Percentiles rank a stretch among this genome's conserved stretches.
These are phyloP conservation scores for Tagetes erecta DNA, from an alignment of 129 eudicot genomes.

Conservation along the genomic window DNA sequence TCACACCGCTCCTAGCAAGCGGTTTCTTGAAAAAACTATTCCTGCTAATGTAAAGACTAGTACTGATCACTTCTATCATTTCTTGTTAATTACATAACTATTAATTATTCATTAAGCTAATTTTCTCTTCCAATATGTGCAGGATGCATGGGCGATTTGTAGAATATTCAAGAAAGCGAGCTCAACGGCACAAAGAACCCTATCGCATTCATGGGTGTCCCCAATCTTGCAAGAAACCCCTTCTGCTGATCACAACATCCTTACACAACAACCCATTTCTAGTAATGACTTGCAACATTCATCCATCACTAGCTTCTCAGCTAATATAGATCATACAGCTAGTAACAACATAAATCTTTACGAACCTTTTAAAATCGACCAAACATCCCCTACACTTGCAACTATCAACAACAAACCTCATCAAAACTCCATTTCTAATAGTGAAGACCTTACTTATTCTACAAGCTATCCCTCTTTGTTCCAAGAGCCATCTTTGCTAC, in stretches of 20 bases:
- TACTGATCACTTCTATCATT: not conserved
- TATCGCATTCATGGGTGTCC: conserved; percentile 82
- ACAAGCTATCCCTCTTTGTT: conserved; percentile 43
- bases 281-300: conserved; percentile 39
- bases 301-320: conserved; percentile 45
- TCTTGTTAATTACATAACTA: not conserved
- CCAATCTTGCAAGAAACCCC: conserved; percentile 45
- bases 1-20: conserved; percentile 50
- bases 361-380: conserved; percentile 42
- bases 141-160: conserved; percentile 98
- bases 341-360: conserved; percentile 35
- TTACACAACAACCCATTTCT: conserved; percentile 32
- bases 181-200: conserved; percentile 71
- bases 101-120: conserved; percentile 7
- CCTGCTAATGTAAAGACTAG: conserved; percentile 65
- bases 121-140: conserved; percentile 30
- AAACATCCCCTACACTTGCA: conserved; percentile 32
- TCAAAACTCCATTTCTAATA: conserved; percentile 35
- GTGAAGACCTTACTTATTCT: conserved; percentile 32
- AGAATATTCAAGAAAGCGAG: conserved; percentile 91
- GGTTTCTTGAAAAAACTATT: conserved; percentile 58
- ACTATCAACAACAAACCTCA: conserved; percentile 28
- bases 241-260: conserved; percentile 32
- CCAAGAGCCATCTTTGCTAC: conserved; percentile 58
- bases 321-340: conserved; percentile 38